Base-by-base conservation (phyloP, 345 rosid genomes). In the Citrus medica region DNA sequence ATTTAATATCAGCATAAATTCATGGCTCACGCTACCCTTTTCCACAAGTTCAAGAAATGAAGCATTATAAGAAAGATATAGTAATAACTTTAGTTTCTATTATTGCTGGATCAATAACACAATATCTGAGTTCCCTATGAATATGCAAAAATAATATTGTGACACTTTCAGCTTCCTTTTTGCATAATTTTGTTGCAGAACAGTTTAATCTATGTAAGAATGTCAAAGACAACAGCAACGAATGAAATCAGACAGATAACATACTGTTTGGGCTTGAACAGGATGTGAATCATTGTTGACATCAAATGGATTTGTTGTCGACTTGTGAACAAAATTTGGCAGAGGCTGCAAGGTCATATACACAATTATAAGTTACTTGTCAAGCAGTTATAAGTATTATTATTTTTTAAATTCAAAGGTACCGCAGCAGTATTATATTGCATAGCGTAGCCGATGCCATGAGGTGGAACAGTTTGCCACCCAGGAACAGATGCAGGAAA, bases 251-350 rank as follows among this genome's bases (percentile, higher is more conserved):
- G 65, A 37, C 32, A 73, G 75, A 82, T 56, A 14, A 79, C 93
- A 71, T 87, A 95, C 99, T 40, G 82, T 69, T 80, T 86, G 94
- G 69, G 85, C 80, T 79, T 85, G 98, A 74, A 69, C 86, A 51
- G 82, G 78, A 53, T 87, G 79, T 27, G 92, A 84, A 76, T 90
- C 95, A 51, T 69, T 79, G 79, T 56, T 79, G 61, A 82, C 69
- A 83, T 96, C 98, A 89, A 96, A 96, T 72, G 99, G 99, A 87
- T 96, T 96, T 76, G 83, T 73, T 16, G 83, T 70, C 13, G 99
- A 92, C 67, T 78, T 85, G 79, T 82, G 92, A 38, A 85, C 82
- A 76, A 85, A 87, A 75, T 86, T 76, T 74, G 89, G 89, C 85
- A 86, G 82, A 10, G 90, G 83, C 97, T 91, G 93, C 73, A 78